Evolutionary conservation across 2,329 filamentous ascomycete genomes (phyloP), one percentile per base, ranked within the genome.

Genomic region (Lojkania enalia): DNA sequence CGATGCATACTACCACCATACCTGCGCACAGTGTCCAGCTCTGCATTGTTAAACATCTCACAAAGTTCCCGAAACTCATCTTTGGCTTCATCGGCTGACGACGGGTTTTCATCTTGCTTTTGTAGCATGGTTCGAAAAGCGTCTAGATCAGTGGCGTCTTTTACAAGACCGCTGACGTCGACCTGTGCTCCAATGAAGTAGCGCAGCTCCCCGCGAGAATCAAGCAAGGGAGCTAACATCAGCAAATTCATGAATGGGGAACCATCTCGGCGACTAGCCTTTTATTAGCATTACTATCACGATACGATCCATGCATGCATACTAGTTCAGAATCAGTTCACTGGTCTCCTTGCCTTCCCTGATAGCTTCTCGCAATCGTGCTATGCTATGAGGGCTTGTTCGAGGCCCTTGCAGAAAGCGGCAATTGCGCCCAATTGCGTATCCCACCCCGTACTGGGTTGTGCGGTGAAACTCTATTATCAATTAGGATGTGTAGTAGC

Each of bases 301-400:
- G 5, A 11, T 12, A 11, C 5, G 21, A 12, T 6, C 19, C 15
- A 5, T 11, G 5, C 19, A 29, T 14, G 67, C 77, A 58, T 70
- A 82, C 78, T 88, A 91, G 64, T 91, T 91, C 27, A 91, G 70
- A 43, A 91, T 83, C 0, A 88, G 81, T 57, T 91, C 88, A 42
- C 79, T 86, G 52, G 85, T 81, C 57, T 90, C 87, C 54, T 81
- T 77, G n/a, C 85, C 84, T 1, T 76, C 78, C 5, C 74, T 66
- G 9, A 86, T 70, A 20, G 82, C 83, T 30, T 85, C 79, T 21
- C 79, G 75, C 9, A 91, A 73, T 41, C 88, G 76, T 42, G 75
- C 70, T 0, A 87, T 75, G 39, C 83, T 86, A 49, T 79, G 77
- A 0, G 74, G 75, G 52, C 85, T 86, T 4, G 87, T 90, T 56